Base-by-base conservation (phyloP, 768 basidiomycete genomes). In the Calocera cornea region DNA sequence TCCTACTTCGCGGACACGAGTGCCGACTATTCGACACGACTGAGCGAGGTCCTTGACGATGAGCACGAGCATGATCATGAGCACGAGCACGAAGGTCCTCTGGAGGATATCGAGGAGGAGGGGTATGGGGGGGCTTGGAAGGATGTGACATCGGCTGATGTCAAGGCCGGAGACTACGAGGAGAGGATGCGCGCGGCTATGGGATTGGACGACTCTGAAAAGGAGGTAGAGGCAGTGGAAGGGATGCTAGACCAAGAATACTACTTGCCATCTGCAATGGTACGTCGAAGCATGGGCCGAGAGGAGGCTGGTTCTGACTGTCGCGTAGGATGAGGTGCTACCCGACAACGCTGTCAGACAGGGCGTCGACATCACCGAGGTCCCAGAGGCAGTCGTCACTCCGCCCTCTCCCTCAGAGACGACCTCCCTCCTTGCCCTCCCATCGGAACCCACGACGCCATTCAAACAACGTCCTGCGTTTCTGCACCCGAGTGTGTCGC, bases 11-110 rank as follows among this genome's bases (percentile, higher is more conserved):
- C 54, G 31, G 63, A 34, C 34, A 60, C 54, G 16, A 60, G 54
- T 10, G 54, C 36, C 31, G 81, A 65, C 41, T 94, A 94, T 74
- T 79, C 78, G 12, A 84, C 87, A 68, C 87, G 84, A 71, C 76
- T 94, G 64, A 81, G 85, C 50, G 88, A 90, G 64, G 86, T 89
- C 27, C 80, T 93, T 40, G 90, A 86, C 19, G 78, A 81, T 34
- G 88, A 89, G 12, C 64, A 65, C 31, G 66, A 36, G 22, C 40
- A 64, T 24, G 65, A 41, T 12, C 64, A 65, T 31, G 66, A 36
- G 22, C 40, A 64, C 19, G 65, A 41, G 34, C 60, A 36, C 41
- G 80, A 81, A 82, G 41, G 82, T 84, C 54, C 78, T 80, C 38
- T 33, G 31, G 80, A 80, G 36, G 79, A 76, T 22, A 80, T 80